These are phyloP conservation scores for Solanum medicagineum DNA, from an alignment of 257 asterid genomes.

Conservation along the genomic window DNA sequence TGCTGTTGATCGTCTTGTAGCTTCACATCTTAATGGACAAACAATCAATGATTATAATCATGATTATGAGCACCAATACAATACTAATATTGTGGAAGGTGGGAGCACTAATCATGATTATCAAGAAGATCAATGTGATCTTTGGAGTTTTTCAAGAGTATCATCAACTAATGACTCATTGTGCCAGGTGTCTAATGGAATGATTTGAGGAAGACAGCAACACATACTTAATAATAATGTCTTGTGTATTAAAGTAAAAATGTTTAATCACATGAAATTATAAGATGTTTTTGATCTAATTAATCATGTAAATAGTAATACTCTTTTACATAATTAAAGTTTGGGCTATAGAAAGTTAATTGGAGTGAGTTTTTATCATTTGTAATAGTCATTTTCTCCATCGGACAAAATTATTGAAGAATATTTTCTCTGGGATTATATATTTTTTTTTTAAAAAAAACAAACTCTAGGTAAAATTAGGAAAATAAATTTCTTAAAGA, in stretches of 20 bases:
- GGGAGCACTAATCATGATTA: not conserved
- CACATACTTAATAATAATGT: not conserved
- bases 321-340: not conserved
- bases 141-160: slow-evolving; percentile 49
- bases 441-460: too few relatives aligned
- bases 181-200: slow-evolving; percentile 45
- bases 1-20: slow-evolving; percentile 69
- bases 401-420: too few relatives aligned
- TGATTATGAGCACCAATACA: slow-evolving; percentile 13
- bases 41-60: slow-evolving; percentile 9
- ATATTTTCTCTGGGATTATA: too few relatives aligned
- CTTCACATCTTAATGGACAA: slow-evolving; percentile 82
- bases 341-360: not conserved
- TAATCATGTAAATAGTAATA: not conserved
- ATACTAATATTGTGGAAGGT: not conserved
- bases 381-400: not conserved
- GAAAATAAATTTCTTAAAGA: too few relatives aligned
- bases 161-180: slow-evolving; percentile 53
- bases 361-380: not conserved
- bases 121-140: not conserved
- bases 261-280: not conserved
- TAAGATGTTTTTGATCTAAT: not conserved
- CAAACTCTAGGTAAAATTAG: too few relatives aligned
- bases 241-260: not conserved
- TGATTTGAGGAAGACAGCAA: not conserved